Evolutionary conservation across 768 basidiomycete genomes (phyloP).

Genomic region (Imleria badia): DNA sequence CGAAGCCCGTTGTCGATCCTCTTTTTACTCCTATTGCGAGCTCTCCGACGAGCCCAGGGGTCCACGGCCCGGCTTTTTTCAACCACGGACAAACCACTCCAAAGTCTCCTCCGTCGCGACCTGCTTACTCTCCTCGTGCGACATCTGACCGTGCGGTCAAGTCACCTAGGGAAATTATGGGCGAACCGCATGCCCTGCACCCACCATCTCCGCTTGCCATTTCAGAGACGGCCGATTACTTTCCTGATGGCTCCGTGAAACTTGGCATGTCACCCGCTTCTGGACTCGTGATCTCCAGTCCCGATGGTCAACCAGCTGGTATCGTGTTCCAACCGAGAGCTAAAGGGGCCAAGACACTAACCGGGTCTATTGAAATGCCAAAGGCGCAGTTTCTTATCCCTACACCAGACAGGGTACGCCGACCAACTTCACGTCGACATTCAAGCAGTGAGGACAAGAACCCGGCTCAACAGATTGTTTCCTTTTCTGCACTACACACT

Average conservation of each 20-base stretch:
- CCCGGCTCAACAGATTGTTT: conserved; percentile 23
- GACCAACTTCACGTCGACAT: conserved; percentile 26
- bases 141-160: conserved; percentile 62
- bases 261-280: conserved; percentile 77
- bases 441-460: conserved; percentile 30
- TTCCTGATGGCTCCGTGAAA: conserved; percentile 61
- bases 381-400: conserved; percentile 38
- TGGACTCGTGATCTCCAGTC: conserved; percentile 87
- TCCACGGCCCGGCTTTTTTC: conserved; percentile 49
- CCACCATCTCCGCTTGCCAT: conserved; percentile 74
- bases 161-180: conserved; percentile 47
- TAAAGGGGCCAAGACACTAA: conserved; percentile 36
- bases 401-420: conserved; percentile 27
- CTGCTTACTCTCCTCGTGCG: conserved; percentile 47
- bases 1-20: conserved; percentile 84
- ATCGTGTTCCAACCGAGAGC: conserved; percentile 89
- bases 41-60: conserved; percentile 77
- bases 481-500: conserved; percentile 31
- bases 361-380: conserved; percentile 45
- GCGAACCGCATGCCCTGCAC: conserved; percentile 39
- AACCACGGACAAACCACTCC: conserved; percentile 33
- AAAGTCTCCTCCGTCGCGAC: conserved; percentile 45
- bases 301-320: conserved; percentile 91
- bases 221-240: conserved; percentile 69
- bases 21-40: conserved; percentile 95